Evolutionary conservation across 768 basidiomycete species (phyloP).

Genomic region (Lactarius indigo): DNA sequence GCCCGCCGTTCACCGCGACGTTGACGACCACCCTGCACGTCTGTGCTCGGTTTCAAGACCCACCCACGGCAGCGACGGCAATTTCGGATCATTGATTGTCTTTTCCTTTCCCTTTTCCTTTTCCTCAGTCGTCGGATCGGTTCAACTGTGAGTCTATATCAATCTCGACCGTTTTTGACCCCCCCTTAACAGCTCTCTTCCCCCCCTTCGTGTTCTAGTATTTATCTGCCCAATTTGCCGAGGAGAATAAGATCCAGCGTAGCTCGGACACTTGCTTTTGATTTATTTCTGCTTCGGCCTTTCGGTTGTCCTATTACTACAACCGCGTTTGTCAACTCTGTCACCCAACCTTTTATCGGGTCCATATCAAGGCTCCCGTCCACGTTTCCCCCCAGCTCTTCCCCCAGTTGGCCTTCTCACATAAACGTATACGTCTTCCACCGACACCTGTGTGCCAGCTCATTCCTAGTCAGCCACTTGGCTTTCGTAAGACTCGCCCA

Average conservation of each 20-base stretch:
- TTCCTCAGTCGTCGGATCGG: neutral
- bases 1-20: constrained; percentile 14
- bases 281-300: neutral
- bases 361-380: constrained; percentile 16
- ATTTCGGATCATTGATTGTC: neutral
- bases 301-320: neutral
- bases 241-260: neutral
- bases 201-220: neutral
- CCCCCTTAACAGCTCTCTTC: neutral
- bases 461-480: constrained; percentile 21
- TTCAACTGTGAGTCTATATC: constrained; percentile 7
- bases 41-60: neutral
- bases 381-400: neutral
- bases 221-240: neutral
- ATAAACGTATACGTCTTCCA: neutral
- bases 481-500: constrained; percentile 13
- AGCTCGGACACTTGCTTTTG: constrained; percentile 1
- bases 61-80: constrained; percentile 10
- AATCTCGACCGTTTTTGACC: constrained; percentile 1
- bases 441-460: constrained; percentile 15
- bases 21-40: constrained; percentile 7
- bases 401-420: neutral
- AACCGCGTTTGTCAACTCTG: neutral
- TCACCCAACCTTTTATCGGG: constrained; percentile 12
- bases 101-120: neutral